These are phyloP conservation scores for Abrus pulchellus DNA, from an alignment of 306 rosid genomes.

Conservation along the genomic window DNA sequence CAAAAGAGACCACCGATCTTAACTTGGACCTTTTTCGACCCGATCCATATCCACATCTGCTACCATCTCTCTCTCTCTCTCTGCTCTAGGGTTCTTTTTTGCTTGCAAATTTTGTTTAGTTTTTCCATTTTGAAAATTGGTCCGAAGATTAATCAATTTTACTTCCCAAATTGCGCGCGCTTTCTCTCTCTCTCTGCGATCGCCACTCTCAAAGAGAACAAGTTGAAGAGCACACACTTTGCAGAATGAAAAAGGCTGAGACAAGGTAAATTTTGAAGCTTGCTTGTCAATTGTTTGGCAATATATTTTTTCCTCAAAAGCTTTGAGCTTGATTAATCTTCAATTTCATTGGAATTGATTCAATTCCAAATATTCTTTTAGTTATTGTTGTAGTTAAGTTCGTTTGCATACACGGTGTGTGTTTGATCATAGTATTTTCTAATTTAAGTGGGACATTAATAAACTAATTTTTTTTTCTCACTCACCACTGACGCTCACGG, in stretches of 20 bases:
- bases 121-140: conserved; percentile 15
- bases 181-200: not conserved
- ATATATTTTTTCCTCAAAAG: not conserved
- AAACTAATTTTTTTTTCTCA: too few relatives aligned
- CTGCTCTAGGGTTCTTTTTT: conserved; percentile 26
- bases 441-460: too few relatives aligned
- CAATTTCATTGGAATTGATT: conserved; percentile 8
- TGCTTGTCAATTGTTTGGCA: not conserved
- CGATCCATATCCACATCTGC: conserved; percentile 22
- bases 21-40: not conserved
- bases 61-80: not conserved
- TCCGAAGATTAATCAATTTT: conserved; percentile 1
- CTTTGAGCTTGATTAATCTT: conserved; percentile 24
- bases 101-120: not conserved
- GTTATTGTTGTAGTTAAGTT: not conserved
- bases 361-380: conserved; percentile 21
- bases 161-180: not conserved
- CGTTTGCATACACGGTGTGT: not conserved
- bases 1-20: too few relatives aligned
- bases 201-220: not conserved
- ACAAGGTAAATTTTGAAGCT: conserved; percentile 41
- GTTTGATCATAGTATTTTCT: not conserved
- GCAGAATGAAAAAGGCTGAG: not conserved
- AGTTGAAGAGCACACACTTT: not conserved
- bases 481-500: too few relatives aligned